Conservation (phyloP, 176 grass and related monocot genomes). For the Avena eriantha region DNA sequence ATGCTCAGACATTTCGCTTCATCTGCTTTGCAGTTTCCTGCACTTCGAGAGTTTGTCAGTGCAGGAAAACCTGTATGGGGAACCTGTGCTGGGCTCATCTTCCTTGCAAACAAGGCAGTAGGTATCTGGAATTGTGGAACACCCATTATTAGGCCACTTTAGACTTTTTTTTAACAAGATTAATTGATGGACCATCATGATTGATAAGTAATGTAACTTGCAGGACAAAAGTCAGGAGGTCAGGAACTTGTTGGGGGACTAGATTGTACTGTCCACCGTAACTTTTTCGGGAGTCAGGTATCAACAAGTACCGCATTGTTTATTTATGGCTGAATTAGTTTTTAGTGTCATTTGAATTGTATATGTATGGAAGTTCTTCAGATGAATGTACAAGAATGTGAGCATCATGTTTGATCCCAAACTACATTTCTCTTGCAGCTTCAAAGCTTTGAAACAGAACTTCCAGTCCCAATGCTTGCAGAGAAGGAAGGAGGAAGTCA, state of each 20-base stretch:
- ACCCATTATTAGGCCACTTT: background rate
- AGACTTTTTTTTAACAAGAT: background rate
- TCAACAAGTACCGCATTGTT: background rate
- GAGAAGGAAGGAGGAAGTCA: conserved; percentile 75
- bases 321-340: background rate
- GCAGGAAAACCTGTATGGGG: conserved; percentile 97
- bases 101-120: conserved; percentile 89
- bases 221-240: conserved; percentile 83
- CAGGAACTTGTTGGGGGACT: conserved; percentile 94
- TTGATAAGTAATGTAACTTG: background rate
- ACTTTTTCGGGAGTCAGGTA: conserved; percentile 98
- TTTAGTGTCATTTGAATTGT: background rate
- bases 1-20: conserved; percentile 21
- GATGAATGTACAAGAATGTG: conserved; percentile 22
- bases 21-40: conserved; percentile 76
- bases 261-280: conserved; percentile 92
- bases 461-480: conserved; percentile 80
- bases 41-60: conserved; percentile 83
- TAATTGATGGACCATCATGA: conserved; percentile 5
- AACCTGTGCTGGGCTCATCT: conserved; percentile 97
- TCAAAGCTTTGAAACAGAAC: conserved; percentile 90
- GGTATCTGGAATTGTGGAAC: conserved; percentile 58
- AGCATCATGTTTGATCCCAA: conserved; percentile 32
- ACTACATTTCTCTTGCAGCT: conserved; percentile 66
- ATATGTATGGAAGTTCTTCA: background rate